Percentiles rank a stretch among this genome's conserved stretches.
Evolutionary conservation across 2,329 filamentous ascomycete species (phyloP).

Genomic region (Trichoderma aggressivum): DNA sequence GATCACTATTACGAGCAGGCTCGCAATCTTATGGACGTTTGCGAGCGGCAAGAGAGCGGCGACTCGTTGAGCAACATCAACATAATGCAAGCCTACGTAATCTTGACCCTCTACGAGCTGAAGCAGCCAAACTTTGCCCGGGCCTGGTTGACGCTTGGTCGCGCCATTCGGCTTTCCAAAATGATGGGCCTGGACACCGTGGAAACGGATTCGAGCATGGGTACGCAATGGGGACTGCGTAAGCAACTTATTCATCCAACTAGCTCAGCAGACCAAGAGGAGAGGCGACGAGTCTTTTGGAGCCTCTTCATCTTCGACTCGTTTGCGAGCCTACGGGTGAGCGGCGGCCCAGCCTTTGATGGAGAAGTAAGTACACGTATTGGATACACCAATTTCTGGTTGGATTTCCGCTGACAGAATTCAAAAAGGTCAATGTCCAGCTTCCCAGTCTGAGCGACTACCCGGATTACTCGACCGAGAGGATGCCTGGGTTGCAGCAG

Average conservation of each 20-base stretch:
- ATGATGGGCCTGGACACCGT: conserved; percentile 14
- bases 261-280: conserved; percentile 22
- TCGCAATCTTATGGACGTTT: conserved; percentile 13
- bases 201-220: not conserved
- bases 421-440: not conserved
- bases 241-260: not conserved
- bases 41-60: conserved; percentile 13
- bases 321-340: not conserved
- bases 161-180: conserved; percentile 10
- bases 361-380: not conserved
- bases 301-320: conserved; percentile 25
- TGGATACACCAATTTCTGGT: not conserved
- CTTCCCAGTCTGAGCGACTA: conserved; percentile 4
- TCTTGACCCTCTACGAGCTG: conserved; percentile 15
- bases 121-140: conserved; percentile 17
- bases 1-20: conserved; percentile 13
- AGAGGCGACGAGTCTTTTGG: conserved; percentile 25
- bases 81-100: conserved; percentile 2
- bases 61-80: conserved; percentile 11
- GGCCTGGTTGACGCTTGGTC: conserved; percentile 15
- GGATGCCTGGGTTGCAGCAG: conserved; percentile 1
- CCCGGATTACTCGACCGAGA: not conserved
- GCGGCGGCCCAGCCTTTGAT: not conserved
- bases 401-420: not conserved
- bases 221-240: conserved; percentile 2